Evolutionary conservation across 768 basidiomycete genomes (phyloP), one percentile per base, ranked within the genome.

Genomic region (Myochromella boudieri): DNA sequence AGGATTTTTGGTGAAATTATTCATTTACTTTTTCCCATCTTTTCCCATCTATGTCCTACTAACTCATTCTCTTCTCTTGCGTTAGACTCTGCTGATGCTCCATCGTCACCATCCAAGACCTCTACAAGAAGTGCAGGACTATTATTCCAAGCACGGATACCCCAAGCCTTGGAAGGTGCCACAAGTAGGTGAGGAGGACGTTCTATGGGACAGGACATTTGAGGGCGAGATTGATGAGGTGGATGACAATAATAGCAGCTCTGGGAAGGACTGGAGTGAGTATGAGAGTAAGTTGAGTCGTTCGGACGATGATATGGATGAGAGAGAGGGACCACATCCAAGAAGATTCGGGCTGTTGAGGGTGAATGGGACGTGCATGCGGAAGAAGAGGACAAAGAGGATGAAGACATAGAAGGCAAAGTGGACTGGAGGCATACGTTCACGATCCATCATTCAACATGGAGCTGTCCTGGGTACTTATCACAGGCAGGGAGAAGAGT

Each of bases 401-500:
- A 66, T 39, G 58, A 56, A 1, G 65, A 66, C 17, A 65, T 62
- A n/a, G 67, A 64, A 42, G 63, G 63, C 22, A 67, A 66, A 41
- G 54, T 58, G 8, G 68, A 67, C 61, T 65, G 21, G 67, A 67
- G 45, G 62, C 66, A 6, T 65, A 60, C 10, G 46, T 43, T 36
- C 56, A 60, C 4, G 70, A 71, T 36, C 70, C 70, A 5, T 63
- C 65, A 11, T 71, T 69, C 48, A 69, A 70, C 17, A 59, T 65
- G 1, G 68, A 68, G 52, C 54, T 71, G n/a, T 67, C 65, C 5
- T 63, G 61, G 22, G 62, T 57, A 15, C 48, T 56, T 0, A 1
- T 41, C 44, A 9, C 44, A 48, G 34, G 20, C n/a, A n/a, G n/a
- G n/a, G n/a, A n/a, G n/a, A n/a, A n/a, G n/a, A n/a, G n/a, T n/a